These are phyloP conservation scores for Purshia tridentata DNA, from an alignment of 306 rosid genomes.

Conservation along the genomic window DNA sequence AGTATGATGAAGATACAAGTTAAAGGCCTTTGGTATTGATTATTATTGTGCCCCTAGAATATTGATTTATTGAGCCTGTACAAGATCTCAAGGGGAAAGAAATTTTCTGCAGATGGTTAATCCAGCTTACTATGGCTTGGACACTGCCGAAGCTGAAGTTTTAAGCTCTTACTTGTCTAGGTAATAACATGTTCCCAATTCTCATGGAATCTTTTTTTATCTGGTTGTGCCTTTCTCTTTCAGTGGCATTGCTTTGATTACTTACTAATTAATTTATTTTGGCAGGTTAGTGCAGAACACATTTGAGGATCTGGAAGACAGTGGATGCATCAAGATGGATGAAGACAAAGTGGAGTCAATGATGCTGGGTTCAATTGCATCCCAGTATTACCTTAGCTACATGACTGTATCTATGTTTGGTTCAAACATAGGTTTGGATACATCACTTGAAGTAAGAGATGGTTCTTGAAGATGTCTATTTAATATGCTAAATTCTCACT, in stretches of 20 bases:
- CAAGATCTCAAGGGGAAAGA: not conserved
- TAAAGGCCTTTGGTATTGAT: not conserved
- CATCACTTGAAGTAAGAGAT: conserved; percentile 80
- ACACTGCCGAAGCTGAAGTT: conserved; percentile 62
- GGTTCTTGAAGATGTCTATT: conserved; percentile 14
- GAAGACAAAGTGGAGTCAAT: conserved; percentile 66
- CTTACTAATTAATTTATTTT: conserved; percentile 28
- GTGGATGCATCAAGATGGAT: conserved; percentile 87
- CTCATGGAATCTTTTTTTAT: conserved; percentile 6
- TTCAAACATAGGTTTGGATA: conserved; percentile 84
- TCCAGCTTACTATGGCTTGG: conserved; percentile 97
- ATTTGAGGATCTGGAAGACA: conserved; percentile 94
- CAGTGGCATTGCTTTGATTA: conserved; percentile 18
- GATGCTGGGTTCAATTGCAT: conserved; percentile 93
- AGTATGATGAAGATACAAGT: not conserved
- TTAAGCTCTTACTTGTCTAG: conserved; percentile 80
- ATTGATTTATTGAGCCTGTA: not conserved
- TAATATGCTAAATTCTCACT: not conserved
- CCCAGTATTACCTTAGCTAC: conserved; percentile 95
- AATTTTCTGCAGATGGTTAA: conserved; percentile 65
- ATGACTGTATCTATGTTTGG: conserved; percentile 92
- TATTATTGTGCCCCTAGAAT: not conserved
- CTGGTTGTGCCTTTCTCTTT: conserved; percentile 9
- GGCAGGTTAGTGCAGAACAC: conserved; percentile 78
- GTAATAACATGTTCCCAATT: conserved; percentile 43